phyloP scores from a whole-genome alignment of 2,329 filamentous ascomycete genomes.

The Didymella glomerata region DNA sequence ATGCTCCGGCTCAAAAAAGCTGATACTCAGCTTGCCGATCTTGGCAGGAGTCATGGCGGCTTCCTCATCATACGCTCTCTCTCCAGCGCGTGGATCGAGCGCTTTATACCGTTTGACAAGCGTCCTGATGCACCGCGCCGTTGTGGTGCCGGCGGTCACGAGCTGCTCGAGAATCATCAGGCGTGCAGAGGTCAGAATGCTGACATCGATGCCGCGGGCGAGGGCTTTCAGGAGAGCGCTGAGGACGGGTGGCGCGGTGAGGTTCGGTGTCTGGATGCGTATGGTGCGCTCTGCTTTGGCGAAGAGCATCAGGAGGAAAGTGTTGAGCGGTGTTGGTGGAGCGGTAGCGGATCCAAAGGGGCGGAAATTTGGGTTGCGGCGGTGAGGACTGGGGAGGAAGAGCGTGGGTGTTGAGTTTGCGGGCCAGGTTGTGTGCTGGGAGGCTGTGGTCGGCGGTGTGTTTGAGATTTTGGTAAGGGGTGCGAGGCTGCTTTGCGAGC shows the following conservation, averaged over 20 bases:
- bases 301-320: constrained; percentile 69
- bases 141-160: constrained; percentile 79
- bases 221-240: constrained; percentile 69
- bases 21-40: constrained; percentile 63
- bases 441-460: neutral
- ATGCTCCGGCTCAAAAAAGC: constrained; percentile 61
- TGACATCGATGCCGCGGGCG: constrained; percentile 71
- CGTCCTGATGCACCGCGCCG: constrained; percentile 67
- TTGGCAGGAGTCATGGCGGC: constrained; percentile 32
- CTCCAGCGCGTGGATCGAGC: neutral
- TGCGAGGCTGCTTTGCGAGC: no score
- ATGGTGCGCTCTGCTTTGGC: constrained; percentile 66
- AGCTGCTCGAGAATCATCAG: constrained; percentile 85
- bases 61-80: constrained; percentile 35
- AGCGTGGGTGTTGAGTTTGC: constrained; percentile 60
- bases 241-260: constrained; percentile 73
- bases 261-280: constrained; percentile 78
- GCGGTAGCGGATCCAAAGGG: constrained; percentile 54
- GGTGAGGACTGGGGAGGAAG: constrained; percentile 78
- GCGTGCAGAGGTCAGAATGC: constrained; percentile 70
- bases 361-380: constrained; percentile 70
- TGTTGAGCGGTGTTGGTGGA: constrained; percentile 73
- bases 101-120: constrained; percentile 65
- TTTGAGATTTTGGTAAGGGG: neutral
- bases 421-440: neutral